phyloP scores from a whole-genome alignment of 495 filamentous ascomycete genomes.

The Cairneyella variabilis region DNA sequence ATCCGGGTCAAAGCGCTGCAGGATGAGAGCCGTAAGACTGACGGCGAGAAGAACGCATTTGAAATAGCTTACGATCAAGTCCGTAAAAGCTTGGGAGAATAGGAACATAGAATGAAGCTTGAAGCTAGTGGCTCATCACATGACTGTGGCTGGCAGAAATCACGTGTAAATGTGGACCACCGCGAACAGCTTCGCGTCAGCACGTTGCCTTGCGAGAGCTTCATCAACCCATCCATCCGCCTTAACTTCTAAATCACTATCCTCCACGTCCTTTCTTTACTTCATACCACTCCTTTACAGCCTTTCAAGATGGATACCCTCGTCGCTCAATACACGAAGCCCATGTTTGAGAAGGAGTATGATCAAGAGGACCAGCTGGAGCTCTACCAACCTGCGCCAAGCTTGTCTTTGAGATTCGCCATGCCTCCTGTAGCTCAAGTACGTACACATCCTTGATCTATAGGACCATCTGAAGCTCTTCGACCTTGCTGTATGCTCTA shows the following conservation, averaged over 20 bases:
- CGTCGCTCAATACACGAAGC: conserved; percentile 81
- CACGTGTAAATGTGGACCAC: too few relatives aligned
- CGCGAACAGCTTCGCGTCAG: too few relatives aligned
- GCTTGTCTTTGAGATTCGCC: conserved; percentile 80
- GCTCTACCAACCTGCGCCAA: conserved; percentile 59
- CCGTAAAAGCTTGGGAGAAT: too few relatives aligned
- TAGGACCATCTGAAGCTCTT: conserved; percentile 6
- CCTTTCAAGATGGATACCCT: conserved; percentile 77
- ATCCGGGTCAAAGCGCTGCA: too few relatives aligned
- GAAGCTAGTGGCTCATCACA: too few relatives aligned
- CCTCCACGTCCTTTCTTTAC: conserved; percentile 1
- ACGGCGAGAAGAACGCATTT: too few relatives aligned
- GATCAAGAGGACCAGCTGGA: conserved; percentile 73
- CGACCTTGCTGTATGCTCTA: neutral
- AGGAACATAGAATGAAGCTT: too few relatives aligned
- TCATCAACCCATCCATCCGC: conserved; percentile 12
- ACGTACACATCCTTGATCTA: conserved; percentile 30
- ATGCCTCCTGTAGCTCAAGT: conserved; percentile 93
- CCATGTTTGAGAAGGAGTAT: conserved; percentile 68
- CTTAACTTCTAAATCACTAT: conserved; percentile 3
- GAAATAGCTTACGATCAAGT: too few relatives aligned
- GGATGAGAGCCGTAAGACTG: too few relatives aligned
- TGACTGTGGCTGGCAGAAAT: too few relatives aligned
- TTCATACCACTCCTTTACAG: conserved; percentile 16
- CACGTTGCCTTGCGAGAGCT: too few relatives aligned